Evolutionary conservation across 2,329 filamentous ascomycete genomes (phyloP).

Genomic region (Graphium sp.): DNA sequence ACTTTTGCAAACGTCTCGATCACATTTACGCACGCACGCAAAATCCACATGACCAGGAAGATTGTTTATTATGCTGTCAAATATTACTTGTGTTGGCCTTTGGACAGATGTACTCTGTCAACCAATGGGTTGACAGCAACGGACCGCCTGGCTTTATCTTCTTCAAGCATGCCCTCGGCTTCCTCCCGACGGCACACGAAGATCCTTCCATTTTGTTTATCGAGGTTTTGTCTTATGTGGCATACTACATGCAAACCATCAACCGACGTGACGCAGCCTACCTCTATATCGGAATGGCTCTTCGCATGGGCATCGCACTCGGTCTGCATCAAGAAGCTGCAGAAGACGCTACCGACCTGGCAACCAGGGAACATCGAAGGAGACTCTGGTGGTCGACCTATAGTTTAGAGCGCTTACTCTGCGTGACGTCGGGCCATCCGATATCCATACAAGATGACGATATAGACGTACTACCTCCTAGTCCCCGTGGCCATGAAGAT

Average conservation of each 20-base stretch:
- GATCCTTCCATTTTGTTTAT: conserved; percentile 35
- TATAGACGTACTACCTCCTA: conserved; percentile 24
- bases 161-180: conserved; percentile 30
- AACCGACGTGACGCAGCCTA: conserved; percentile 37
- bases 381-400: conserved; percentile 40
- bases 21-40: conserved; percentile 23
- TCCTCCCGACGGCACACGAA: conserved; percentile 37
- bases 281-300: conserved; percentile 32
- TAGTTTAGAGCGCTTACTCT: conserved; percentile 33
- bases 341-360: conserved; percentile 14
- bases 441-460: conserved; percentile 37
- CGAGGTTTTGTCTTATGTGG: conserved; percentile 33
- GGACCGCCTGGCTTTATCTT: conserved; percentile 38
- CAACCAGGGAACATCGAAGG: conserved; percentile 27
- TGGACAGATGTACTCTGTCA: conserved; percentile 38
- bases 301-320: conserved; percentile 39
- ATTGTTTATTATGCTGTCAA: conserved; percentile 31
- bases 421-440: conserved; percentile 35
- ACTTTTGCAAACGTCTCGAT: conserved; percentile 25
- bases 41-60: conserved; percentile 23
- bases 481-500: conserved; percentile 17
- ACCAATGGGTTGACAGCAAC: conserved; percentile 32
- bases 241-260: conserved; percentile 40
- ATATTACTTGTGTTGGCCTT: conserved; percentile 34
- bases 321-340: conserved; percentile 36